Evolutionary conservation across 306 rosid genomes (phyloP).

Genomic region (Dryas drummondii): DNA sequence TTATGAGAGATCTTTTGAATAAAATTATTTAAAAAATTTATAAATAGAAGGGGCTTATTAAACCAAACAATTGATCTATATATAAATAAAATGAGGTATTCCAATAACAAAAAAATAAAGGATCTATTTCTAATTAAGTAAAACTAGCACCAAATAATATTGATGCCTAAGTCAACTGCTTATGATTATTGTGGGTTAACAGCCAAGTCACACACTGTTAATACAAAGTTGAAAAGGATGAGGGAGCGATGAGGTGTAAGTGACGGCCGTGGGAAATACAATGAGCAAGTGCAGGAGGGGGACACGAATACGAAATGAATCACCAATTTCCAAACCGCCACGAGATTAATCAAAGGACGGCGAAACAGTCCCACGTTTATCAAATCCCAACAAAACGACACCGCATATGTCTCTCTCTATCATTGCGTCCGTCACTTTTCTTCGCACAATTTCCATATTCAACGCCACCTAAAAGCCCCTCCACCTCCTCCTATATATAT

Average conservation of each 20-base stretch:
- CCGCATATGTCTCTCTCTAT: neutral
- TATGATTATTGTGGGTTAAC: too few species aligned
- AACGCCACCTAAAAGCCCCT: neutral
- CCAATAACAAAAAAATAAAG: too few species aligned
- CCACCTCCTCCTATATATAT: neutral
- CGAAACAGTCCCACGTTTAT: constrained; percentile 20
- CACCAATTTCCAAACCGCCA: neutral
- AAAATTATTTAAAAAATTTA: too few species aligned
- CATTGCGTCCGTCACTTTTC: constrained; percentile 8
- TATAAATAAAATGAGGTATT: too few species aligned
- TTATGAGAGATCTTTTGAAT: too few species aligned
- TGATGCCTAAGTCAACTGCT: too few species aligned
- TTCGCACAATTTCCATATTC: neutral
- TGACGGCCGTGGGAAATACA: too few species aligned
- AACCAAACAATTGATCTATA: too few species aligned
- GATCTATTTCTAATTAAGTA: too few species aligned
- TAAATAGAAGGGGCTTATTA: too few species aligned
- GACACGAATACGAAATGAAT: neutral
- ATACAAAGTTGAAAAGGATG: neutral
- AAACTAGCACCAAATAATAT: too few species aligned
- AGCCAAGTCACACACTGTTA: neutral
- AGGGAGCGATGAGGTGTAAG: neutral
- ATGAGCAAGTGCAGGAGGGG: too few species aligned
- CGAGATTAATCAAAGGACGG: constrained; percentile 12
- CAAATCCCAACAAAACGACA: constrained; percentile 28